Evolutionary conservation across 345 rosid species (phyloP), one percentile per base, ranked within the genome.

Genomic region (Hibiscus mutabilis): DNA sequence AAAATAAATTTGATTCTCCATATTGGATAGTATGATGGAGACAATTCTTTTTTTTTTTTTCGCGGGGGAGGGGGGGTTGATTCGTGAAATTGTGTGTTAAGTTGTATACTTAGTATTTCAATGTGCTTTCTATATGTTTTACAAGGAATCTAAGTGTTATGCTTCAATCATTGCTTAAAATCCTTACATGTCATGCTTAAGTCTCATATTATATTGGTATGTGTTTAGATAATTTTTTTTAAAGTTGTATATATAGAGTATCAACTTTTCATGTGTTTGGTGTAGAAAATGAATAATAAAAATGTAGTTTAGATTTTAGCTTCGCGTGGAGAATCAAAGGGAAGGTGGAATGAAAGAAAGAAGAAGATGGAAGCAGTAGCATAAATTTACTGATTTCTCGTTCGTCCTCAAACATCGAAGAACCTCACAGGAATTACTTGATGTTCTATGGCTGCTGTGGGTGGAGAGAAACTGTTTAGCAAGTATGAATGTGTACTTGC

Each of bases 201-300:
- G 44, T 40, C 11, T 5, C 11, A 10, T 40, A 40, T 40, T 40
- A 8, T 12, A 42, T 8, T 83, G 96, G 96, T 46, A 86, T 42
- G 85, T 25, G 29, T 25, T 25, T 25, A 25, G 29, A 25, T 25
- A 25, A n/a, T n/a, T n/a, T n/a, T n/a, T n/a, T n/a, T n/a, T n/a
- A n/a, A n/a, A n/a, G n/a, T n/a, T n/a, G n/a, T n/a, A n/a, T n/a
- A n/a, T n/a, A n/a, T n/a, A n/a, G n/a, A n/a, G n/a, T n/a, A n/a
- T n/a, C n/a, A n/a, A n/a, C n/a, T n/a, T n/a, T n/a, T n/a, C n/a
- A n/a, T n/a, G n/a, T n/a, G n/a, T n/a, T n/a, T n/a, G n/a, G n/a
- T n/a, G n/a, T n/a, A n/a, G n/a, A n/a, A n/a, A n/a, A n/a, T n/a
- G n/a, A n/a, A n/a, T n/a, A n/a, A n/a, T n/a, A n/a, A n/a, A n/a